phyloP scores from a whole-genome alignment of 176 grass and related monocot genomes.

The Dendrocalamus sinicus region DNA sequence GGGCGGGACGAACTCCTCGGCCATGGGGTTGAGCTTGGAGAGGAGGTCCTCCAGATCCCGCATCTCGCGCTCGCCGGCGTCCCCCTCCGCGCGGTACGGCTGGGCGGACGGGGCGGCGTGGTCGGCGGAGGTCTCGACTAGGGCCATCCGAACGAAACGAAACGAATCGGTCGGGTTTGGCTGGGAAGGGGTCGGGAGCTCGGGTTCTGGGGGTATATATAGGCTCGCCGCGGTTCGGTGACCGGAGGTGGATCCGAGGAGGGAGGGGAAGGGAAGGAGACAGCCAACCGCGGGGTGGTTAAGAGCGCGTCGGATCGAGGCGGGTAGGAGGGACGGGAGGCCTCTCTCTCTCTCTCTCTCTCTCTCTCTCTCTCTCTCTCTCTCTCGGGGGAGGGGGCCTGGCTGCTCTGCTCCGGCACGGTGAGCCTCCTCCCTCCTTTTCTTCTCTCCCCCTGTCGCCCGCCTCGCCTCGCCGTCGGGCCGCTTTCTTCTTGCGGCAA shows the following conservation, averaged over 20 bases:
- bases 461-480: no score
- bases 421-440: no score
- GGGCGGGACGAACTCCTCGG: slow-evolving; percentile 94
- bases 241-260: slow-evolving; percentile 50
- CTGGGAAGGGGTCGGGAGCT: not conserved
- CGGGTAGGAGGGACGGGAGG: not conserved
- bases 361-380: slow-evolving; percentile 11
- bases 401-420: no score
- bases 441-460: no score
- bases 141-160: slow-evolving; percentile 43
- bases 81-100: slow-evolving; percentile 34
- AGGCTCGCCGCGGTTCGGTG: not conserved
- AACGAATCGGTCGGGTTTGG: not conserved
- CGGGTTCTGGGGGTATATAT: slow-evolving; percentile 47
- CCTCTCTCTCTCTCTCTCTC: slow-evolving; percentile 6
- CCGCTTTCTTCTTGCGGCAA: no score
- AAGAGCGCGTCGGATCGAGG: slow-evolving; percentile 35
- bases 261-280: slow-evolving; percentile 7
- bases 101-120: slow-evolving; percentile 25
- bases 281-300: slow-evolving; percentile 26
- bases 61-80: slow-evolving; percentile 77
- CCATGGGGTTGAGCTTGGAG: slow-evolving; percentile 99
- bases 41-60: slow-evolving; percentile 97
- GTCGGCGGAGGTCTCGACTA: slow-evolving; percentile 55
- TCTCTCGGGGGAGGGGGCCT: not conserved